A percentile compares a stretch with the other conserved stretches of the same genome.
Evolutionary conservation across 176 grass and related monocot species (phyloP).

Genomic region (Bromus sterilis): DNA sequence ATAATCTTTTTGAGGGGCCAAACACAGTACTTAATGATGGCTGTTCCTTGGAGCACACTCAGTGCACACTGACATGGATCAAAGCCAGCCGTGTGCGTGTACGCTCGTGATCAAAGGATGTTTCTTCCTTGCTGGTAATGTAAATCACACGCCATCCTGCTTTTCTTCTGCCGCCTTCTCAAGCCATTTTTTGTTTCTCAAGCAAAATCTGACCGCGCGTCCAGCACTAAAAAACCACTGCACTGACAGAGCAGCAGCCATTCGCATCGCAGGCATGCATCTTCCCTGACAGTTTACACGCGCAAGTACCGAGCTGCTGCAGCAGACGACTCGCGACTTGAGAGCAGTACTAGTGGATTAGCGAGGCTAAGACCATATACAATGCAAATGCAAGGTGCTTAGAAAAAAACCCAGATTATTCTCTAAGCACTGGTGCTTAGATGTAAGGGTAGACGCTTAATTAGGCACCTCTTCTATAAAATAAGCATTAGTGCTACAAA

Average conservation of each 20-base stretch:
- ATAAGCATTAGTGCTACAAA: no score
- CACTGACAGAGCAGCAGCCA: background rate
- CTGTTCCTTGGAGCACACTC: background rate
- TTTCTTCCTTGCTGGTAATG: background rate
- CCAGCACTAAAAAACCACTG: background rate
- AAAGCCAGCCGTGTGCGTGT: background rate
- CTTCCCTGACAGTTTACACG: background rate
- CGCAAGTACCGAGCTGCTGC: background rate
- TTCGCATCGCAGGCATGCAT: background rate
- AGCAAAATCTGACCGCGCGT: background rate
- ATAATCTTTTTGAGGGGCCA: no score
- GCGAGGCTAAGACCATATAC: no score
- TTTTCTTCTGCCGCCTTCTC: background rate
- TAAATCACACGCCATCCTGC: background rate
- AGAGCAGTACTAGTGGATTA: background rate
- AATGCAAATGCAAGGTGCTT: no score
- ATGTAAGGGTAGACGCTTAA: no score
- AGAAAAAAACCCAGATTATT: no score
- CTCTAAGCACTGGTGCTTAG: no score
- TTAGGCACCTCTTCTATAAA: no score
- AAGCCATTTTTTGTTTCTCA: background rate
- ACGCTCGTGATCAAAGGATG: background rate
- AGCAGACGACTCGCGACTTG: background rate
- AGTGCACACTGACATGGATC: background rate
- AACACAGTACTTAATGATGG: constrained; percentile 14